Base-by-base conservation (phyloP, 768 basidiomycete species). In the Mycena pura region DNA sequence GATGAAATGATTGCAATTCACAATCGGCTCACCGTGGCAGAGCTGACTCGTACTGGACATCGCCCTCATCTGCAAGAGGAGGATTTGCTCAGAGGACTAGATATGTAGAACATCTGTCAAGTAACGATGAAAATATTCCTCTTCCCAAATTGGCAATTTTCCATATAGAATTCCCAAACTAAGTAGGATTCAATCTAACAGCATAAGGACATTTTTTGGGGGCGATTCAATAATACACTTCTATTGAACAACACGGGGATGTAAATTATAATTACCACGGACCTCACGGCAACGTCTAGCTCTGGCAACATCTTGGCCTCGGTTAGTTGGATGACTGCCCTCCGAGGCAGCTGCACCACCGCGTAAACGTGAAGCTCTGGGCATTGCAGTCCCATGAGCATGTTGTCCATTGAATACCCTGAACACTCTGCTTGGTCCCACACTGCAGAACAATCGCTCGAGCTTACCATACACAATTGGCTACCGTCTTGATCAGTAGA, bases 1-100 rank as follows among this genome's bases (percentile, higher is more conserved):
- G 72, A 75, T 50, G 68, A 74, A 50, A 71, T 74, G 72, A 70
- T 76, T 34, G 22, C 34, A 2, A 36, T 56, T 3, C 29, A 32
- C 0, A 75, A 75, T 15, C n/a, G 44, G 15, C 24, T 54, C 17
- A 32, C 45, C 11, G 53, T 55, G 9, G 1, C 41, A 3, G 40
- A 55, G 17, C 11, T 55, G 4, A 22, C 14, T 5, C 29, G 32
- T 8, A 55, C 21, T 2, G 53, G 53, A 1, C 25, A 55, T 21
- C 41, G 22, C 10, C 53, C 53, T n/a, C 53, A 55, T 13, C 31
- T 45, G 6, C 36, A 43, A 45, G 22, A 13, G 8, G 5, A 9
- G 5, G 6, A 45, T 9, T 17, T 45, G 22, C 5, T 45, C 44
- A 22, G 11, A 45, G n/a, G n/a, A n/a, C n/a, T n/a, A n/a, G n/a